Base-by-base conservation (phyloP, 176 grass and related monocot genomes). In the Zea luxurians region DNA sequence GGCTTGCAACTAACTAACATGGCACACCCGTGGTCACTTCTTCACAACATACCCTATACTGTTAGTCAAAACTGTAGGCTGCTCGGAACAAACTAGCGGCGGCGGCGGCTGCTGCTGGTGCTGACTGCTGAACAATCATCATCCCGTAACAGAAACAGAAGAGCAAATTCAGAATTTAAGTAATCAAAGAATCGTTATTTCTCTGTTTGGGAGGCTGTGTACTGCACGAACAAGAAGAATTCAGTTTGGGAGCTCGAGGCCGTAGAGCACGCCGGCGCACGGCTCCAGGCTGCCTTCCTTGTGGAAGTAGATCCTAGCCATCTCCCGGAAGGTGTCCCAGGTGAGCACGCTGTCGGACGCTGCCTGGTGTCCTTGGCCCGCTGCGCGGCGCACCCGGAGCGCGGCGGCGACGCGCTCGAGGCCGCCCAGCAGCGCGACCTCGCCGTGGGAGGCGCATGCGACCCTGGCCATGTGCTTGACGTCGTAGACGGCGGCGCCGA, bases 321-420 rank as follows among this genome's bases (percentile, higher is more conserved):
- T 70, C 59, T 76, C 67, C 2, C 86, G 10, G 80, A 95, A 99
- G 0, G 82, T 84, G 68, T 87, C 88, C 90, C 92, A 99, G 1
- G 96, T 99, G 5, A 99, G 88, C 45, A 92, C 48, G 78, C 90
- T 91, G 74, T 99, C 96, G 0, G 96, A 99, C 0, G 83, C 96
- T 0, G 96, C 96, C 85, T 99, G 96, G 80, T 99, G 96, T 9
- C 90, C 75, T 34, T 71, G 2, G 0, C 96, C 96, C 0, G 87
- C 83, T 0, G 71, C 88, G 55, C 92, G 96, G 11, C 66, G 46
- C 4, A 93, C 90, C 20, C 52, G 34, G 10, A 99, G 85, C 2
- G 75, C n/a, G 6, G 38, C 83, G 6, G 91, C 91, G 1, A 89
- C 78, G 16, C 82, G 71, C 42, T 99, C 93, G 5, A 97, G 78